Conservation (phyloP, 2,329 filamentous ascomycete genomes). For the Lecanoromycetidae sp. region DNA sequence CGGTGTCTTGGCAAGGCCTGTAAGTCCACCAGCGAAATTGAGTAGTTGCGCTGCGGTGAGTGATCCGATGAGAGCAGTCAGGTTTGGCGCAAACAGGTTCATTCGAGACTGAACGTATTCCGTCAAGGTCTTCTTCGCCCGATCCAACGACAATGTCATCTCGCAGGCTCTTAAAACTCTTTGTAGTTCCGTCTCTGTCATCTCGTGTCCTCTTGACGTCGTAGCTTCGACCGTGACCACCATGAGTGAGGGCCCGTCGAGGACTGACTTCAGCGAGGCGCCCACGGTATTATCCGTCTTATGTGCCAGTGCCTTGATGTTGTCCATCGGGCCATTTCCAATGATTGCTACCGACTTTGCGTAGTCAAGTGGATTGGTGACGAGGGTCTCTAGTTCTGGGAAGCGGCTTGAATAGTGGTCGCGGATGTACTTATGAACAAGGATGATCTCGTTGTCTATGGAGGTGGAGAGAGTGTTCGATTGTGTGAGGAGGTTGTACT, state of each 20-base stretch:
- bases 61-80: conserved; percentile 81
- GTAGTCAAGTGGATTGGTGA: conserved; percentile 88
- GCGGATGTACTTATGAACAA: conserved; percentile 91
- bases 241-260: conserved; percentile 87
- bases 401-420: conserved; percentile 93
- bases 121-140: conserved; percentile 72
- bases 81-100: conserved; percentile 88
- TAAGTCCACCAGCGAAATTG: conserved; percentile 81
- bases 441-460: conserved; percentile 82
- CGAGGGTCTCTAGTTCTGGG: conserved; percentile 78
- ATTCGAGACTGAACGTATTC: conserved; percentile 96
- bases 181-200: conserved; percentile 63
- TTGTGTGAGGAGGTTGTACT: conserved; percentile 77
- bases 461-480: conserved; percentile 82
- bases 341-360: conserved; percentile 90
- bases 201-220: conserved; percentile 67
- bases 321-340: conserved; percentile 81
- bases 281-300: conserved; percentile 69
- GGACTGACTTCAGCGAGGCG: conserved; percentile 61
- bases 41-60: conserved; percentile 92
- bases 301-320: conserved; percentile 66
- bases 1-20: conserved; percentile 79
- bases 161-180: conserved; percentile 67
- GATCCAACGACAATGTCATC: conserved; percentile 78
- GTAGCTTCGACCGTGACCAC: conserved; percentile 91